phyloP scores from a whole-genome alignment of 2,329 filamentous ascomycete genomes.

The Aspergillus carbonarius region DNA sequence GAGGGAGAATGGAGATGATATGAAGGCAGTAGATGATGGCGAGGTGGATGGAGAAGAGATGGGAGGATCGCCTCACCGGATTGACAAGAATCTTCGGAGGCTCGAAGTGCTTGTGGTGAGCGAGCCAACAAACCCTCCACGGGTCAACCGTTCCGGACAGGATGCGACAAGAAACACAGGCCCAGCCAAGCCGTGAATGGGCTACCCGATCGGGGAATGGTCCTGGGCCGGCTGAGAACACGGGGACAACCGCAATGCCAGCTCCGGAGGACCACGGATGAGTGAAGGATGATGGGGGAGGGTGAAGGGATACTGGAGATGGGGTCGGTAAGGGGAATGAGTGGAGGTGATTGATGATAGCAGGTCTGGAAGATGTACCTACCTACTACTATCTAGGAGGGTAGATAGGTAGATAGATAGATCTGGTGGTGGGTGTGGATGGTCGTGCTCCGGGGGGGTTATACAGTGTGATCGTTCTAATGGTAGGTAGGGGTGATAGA shows the following conservation, averaged over 20 bases:
- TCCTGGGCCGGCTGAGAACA: neutral
- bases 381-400: no score
- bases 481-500: neutral
- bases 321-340: slow-evolving; percentile 2
- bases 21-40: slow-evolving; percentile 8
- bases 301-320: neutral
- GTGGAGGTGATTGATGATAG: neutral
- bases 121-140: slow-evolving; percentile 19
- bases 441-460: neutral
- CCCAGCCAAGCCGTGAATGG: slow-evolving; percentile 7
- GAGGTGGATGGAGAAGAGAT: slow-evolving; percentile 7
- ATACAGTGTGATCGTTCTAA: neutral
- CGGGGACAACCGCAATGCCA: neutral
- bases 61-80: slow-evolving; percentile 17
- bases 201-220: neutral
- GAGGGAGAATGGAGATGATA: slow-evolving; percentile 13
- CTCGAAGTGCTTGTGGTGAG: slow-evolving; percentile 17
- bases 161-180: slow-evolving; percentile 9
- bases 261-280: slow-evolving; percentile 1
- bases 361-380: neutral
- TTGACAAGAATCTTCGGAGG: slow-evolving; percentile 19
- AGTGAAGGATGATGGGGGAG: slow-evolving; percentile 2
- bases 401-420: neutral
- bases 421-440: neutral
- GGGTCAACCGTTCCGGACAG: slow-evolving; percentile 14